These are phyloP conservation scores for Geranium incanum DNA, from an alignment of 441 rosid species.

Conservation along the genomic window DNA sequence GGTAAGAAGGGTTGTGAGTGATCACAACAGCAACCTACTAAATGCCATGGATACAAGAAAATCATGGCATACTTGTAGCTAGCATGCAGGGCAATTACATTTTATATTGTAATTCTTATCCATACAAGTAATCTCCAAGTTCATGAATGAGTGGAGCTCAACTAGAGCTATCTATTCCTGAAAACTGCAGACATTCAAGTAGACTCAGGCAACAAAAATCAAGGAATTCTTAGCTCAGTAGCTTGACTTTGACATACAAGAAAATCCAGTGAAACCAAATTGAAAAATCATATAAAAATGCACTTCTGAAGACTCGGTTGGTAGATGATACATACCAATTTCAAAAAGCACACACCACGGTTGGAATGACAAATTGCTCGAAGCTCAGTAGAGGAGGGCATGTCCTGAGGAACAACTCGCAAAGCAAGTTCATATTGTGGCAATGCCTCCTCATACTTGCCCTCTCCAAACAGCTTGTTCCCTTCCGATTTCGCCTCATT, in stretches of 20 bases:
- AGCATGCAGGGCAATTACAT: not conserved
- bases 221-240: not conserved
- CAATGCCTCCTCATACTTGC: conserved; percentile 73
- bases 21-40: not conserved
- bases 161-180: not conserved
- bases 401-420: conserved; percentile 35
- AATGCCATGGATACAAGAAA: not conserved
- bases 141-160: not conserved
- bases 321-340: conserved; percentile 42
- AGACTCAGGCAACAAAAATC: not conserved
- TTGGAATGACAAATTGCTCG: conserved; percentile 71
- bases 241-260: not conserved
- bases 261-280: not conserved
- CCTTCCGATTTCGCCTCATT: conserved; percentile 77
- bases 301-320: not conserved
- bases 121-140: not conserved
- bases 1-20: not conserved
- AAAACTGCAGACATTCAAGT: not conserved
- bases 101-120: not conserved
- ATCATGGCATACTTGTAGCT: not conserved
- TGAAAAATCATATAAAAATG: not conserved
- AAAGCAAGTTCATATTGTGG: conserved; percentile 56
- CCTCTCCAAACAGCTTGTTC: conserved; percentile 54
- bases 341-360: conserved; percentile 67
- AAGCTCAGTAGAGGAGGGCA: conserved; percentile 39